Evolutionary conservation across 495 filamentous ascomycete genomes (phyloP), one percentile per base, ranked within the genome.

Genomic region (Podospora appendiculata): DNA sequence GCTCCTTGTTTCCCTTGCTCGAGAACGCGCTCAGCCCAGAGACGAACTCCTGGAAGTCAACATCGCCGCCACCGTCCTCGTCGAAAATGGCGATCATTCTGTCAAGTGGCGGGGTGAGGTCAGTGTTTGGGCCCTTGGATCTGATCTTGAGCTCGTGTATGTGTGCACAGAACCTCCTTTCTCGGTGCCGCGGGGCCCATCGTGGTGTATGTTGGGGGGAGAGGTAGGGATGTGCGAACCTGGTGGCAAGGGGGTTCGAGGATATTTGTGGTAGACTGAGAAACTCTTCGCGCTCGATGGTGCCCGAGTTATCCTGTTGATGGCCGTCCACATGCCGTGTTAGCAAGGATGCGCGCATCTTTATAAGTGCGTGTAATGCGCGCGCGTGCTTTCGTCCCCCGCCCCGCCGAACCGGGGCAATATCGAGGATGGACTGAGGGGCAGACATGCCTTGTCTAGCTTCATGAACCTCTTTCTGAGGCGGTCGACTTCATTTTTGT

Each of bases 11-110:
- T 42, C 93, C 93, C 74, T 97, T 97, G 72, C 84, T 88, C 63
- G 85, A 90, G 79, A 99, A 99, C 38, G 94, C 93, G 61, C 85
- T 90, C 16, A 99, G 78, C 6, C 93, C 93, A 6, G 88, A 92
- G 17, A 99, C 93, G 74, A 99, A 99, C 71, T 99, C 93, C 63
- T 97, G 89, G 75, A 99, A 99, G 70, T 99, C 93, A 60, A 99
- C 93, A 59, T 95, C 88, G 58, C 93, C 93, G 57, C 93, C 92
- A 56, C 93, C 93, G 70, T 99, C 93, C 71, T 99, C 93, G 68
- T 99, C 93, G 69, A 99, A 97, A 61, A 99, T 99, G 10, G 94
- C 93, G 61, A 99, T 99, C 90, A 99, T 95, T 69, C 89, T 92
- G 50, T 46, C 2, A 38, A 6, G 41, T 8, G 16, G 16, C 53